phyloP scores from a whole-genome alignment of 1,284 basidiomycete species.

The Microbotryum violaceum region DNA sequence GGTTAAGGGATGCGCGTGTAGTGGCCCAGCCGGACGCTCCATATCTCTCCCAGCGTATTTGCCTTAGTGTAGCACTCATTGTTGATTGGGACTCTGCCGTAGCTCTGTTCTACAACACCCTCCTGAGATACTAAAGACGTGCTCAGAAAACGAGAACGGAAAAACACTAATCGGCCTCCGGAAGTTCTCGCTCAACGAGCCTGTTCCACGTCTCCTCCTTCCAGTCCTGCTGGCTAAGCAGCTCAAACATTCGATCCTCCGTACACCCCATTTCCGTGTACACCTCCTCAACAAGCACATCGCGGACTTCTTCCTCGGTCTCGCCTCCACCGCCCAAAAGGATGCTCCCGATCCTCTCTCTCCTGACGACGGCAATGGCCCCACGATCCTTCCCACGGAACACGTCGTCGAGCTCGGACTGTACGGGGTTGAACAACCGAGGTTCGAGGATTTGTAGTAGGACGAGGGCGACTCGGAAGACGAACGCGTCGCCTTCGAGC shows the following conservation, averaged over 20 bases:
- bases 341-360: conserved; percentile 24
- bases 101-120: no score
- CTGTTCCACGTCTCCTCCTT: conserved; percentile 81
- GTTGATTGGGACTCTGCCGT: no score
- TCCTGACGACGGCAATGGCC: conserved; percentile 32
- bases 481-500: conserved; percentile 77
- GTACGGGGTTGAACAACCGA: conserved; percentile 74
- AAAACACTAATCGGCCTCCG: conserved; percentile 48
- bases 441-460: conserved; percentile 79
- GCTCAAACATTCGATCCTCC: conserved; percentile 72
- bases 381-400: conserved; percentile 35
- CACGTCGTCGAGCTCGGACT: conserved; percentile 62
- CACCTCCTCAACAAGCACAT: conserved; percentile 60
- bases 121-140: no score
- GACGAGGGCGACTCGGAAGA: conserved; percentile 72
- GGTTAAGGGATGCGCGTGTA: no score
- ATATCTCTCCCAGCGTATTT: no score
- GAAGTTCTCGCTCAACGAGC: conserved; percentile 74
- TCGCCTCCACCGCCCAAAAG: conserved; percentile 63
- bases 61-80: no score
- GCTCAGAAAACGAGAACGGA: no score
- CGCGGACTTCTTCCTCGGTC: conserved; percentile 47
- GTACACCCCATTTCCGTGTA: conserved; percentile 81
- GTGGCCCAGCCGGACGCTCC: no score
- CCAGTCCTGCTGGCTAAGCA: conserved; percentile 75